Base-by-base conservation (phyloP, 345 rosid genomes). In the Hypericum androsaemum region DNA sequence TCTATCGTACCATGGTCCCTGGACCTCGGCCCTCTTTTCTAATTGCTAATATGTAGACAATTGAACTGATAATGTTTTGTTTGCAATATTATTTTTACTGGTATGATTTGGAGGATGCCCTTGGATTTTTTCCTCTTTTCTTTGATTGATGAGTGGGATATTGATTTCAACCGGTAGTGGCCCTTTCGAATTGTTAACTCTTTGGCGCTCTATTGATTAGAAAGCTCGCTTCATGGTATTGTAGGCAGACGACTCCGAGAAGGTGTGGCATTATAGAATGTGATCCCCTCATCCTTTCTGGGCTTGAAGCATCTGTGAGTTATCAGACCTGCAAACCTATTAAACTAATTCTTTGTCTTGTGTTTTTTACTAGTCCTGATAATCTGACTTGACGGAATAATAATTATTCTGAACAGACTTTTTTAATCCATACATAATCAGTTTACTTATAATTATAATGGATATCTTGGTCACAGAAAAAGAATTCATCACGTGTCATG, bases 211-310 rank as follows among this genome's bases (percentile, higher is more conserved):
- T 39, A 45, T 2, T 53, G 12, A 46, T 61, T 22, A 9, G 62
- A 44, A 59, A 16, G 48, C 44, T 50, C 10, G 41, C 41, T 53
- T 17, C 61, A 50, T 50, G 57, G 57, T 62, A 37, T 58, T 72
- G 69, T 54, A 90, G 98, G 77, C 76, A 70, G 60, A 87, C 75
- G 69, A 38, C 71, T 50, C 61, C 64, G 62, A 84, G 77, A 73
- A 79, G 79, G 51, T 87, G 84, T 52, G 96, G 95, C 35, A 90
- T 84, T 55, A 78, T 87, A 66, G 96, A 87, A 71, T 90, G 92
- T 45, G 89, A 90, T 70, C 75, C 89, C 13, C 78, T 84, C 16
- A 55, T 90, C 63, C 85, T 82, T 51, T 65, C 70, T 42, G 88
- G 88, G 53, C 82, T 87, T 49, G 96, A 87, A 51, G 74, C 63